phyloP scores from a whole-genome alignment of 495 filamentous ascomycete genomes.

The Sphaerosporella brunnea region DNA sequence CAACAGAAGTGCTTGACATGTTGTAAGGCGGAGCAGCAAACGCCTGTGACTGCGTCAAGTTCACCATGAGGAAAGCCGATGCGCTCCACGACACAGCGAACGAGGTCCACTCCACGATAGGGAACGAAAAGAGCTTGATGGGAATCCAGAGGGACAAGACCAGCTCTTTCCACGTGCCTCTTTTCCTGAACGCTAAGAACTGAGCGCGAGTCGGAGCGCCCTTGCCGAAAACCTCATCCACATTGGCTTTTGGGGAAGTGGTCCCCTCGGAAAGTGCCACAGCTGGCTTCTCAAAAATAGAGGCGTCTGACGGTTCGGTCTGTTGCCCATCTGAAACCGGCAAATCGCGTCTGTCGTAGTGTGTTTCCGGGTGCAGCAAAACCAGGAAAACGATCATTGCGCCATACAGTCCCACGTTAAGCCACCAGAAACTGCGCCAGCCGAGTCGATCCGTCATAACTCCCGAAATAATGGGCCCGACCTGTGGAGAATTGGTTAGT shows the following conservation, averaged over 20 bases:
- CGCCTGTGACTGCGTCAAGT: slow-evolving; percentile 43
- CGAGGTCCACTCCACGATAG: slow-evolving; percentile 43
- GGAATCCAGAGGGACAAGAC: slow-evolving; percentile 32
- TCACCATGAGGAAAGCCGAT: slow-evolving; percentile 40
- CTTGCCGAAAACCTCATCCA: slow-evolving; percentile 30
- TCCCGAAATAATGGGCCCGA: slow-evolving; percentile 42
- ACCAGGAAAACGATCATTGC: slow-evolving; percentile 33
- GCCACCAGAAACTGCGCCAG: slow-evolving; percentile 42
- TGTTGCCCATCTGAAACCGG: slow-evolving; percentile 6
- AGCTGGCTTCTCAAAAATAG: background rate
- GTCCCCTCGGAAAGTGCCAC: background rate
- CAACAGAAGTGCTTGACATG: slow-evolving; percentile 27
- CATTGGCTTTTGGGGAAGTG: slow-evolving; percentile 11
- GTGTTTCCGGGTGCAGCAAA: slow-evolving; percentile 44
- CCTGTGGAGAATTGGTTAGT: slow-evolving; percentile 28
- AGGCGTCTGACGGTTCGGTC: slow-evolving; percentile 7
- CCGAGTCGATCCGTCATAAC: slow-evolving; percentile 39
- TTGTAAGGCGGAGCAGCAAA: slow-evolving; percentile 44
- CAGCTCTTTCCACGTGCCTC: slow-evolving; percentile 24
- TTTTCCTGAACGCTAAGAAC: slow-evolving; percentile 32
- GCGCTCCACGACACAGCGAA: slow-evolving; percentile 45
- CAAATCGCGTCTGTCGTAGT: slow-evolving; percentile 35
- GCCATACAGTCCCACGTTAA: slow-evolving; percentile 34
- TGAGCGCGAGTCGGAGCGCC: slow-evolving; percentile 38
- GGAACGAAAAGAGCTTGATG: slow-evolving; percentile 42